Conservation (phyloP, 768 basidiomycete genomes). For the Gymnopilus dilepis region DNA sequence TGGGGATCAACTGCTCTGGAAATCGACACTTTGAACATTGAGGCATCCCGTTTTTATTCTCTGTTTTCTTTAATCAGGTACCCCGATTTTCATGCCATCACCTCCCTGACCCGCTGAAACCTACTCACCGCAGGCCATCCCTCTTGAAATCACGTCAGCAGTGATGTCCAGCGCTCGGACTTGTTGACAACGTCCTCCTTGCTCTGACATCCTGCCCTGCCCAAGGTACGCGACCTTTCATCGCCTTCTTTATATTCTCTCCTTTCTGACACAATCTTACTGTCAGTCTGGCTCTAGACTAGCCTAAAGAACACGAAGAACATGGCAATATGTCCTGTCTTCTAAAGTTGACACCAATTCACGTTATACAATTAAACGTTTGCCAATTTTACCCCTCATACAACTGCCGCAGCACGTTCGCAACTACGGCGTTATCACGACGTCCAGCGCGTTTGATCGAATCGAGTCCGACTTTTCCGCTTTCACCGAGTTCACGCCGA, state of each 20-base stretch:
- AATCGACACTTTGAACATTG: no score
- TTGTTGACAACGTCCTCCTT: not conserved
- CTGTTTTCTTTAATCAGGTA: not conserved
- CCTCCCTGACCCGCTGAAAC: not conserved
- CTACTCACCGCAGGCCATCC: not conserved
- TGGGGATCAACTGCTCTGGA: no score
- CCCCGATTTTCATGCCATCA: not conserved
- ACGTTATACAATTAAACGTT: no score
- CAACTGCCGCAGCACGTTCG: not conserved
- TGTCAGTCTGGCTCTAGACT: not conserved
- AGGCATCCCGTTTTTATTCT: not conserved
- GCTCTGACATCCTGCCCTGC: not conserved
- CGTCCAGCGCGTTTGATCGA: slow-evolving; percentile 33
- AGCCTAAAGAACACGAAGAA: not conserved
- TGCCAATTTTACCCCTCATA: no score
- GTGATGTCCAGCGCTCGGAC: not conserved
- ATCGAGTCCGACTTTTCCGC: slow-evolving; percentile 36
- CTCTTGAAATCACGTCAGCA: not conserved
- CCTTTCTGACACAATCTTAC: not conserved
- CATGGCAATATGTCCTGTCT: no score
- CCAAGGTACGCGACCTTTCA: no score
- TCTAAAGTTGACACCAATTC: no score
- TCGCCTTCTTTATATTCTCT: not conserved
- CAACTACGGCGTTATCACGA: slow-evolving; percentile 18
- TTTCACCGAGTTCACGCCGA: slow-evolving; percentile 33